phyloP scores from a whole-genome alignment of 495 filamentous ascomycete genomes.

The Tetracladium marchalianum region DNA sequence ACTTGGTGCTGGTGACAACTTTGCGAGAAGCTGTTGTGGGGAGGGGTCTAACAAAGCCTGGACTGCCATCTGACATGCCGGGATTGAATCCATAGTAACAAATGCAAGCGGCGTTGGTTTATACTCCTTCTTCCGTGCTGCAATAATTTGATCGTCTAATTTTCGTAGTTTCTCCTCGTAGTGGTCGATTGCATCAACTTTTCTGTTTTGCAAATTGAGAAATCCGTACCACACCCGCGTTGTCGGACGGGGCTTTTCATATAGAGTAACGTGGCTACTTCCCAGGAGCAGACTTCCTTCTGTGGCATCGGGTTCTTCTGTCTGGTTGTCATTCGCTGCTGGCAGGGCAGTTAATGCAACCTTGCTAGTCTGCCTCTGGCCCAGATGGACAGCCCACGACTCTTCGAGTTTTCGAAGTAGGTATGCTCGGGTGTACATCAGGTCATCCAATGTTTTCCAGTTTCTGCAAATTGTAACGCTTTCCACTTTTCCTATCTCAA shows the following conservation, averaged over 20 bases:
- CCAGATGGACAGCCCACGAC: conserved; percentile 52
- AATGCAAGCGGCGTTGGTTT: conserved; percentile 75
- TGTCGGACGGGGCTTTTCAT: conserved; percentile 47
- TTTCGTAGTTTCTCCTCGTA: conserved; percentile 78
- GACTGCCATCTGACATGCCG: conserved; percentile 86
- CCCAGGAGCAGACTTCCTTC: conserved; percentile 21
- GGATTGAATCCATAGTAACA: conserved; percentile 92
- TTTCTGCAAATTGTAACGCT: conserved; percentile 78
- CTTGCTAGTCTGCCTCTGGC: conserved; percentile 33
- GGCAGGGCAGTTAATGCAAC: conserved; percentile 37
- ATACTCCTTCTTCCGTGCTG: conserved; percentile 66
- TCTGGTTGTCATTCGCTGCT: conserved; percentile 19
- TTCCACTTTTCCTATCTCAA: conserved; percentile 90
- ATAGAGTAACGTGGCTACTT: conserved; percentile 11
- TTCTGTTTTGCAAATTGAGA: conserved; percentile 58
- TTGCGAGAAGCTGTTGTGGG: conserved; percentile 75
- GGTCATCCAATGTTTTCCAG: conserved; percentile 72
- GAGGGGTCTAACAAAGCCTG: conserved; percentile 86
- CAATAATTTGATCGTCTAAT: conserved; percentile 66
- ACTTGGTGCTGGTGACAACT: conserved; percentile 74
- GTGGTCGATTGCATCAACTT: conserved; percentile 86
- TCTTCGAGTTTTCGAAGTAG: conserved; percentile 70
- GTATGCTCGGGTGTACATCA: conserved; percentile 57
- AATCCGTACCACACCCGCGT: conserved; percentile 72
- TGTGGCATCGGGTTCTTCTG: conserved; percentile 26